These are phyloP conservation scores for Herpotrichia juniperi DNA, from an alignment of 2,329 filamentous ascomycete genomes.

Conservation along the genomic window DNA sequence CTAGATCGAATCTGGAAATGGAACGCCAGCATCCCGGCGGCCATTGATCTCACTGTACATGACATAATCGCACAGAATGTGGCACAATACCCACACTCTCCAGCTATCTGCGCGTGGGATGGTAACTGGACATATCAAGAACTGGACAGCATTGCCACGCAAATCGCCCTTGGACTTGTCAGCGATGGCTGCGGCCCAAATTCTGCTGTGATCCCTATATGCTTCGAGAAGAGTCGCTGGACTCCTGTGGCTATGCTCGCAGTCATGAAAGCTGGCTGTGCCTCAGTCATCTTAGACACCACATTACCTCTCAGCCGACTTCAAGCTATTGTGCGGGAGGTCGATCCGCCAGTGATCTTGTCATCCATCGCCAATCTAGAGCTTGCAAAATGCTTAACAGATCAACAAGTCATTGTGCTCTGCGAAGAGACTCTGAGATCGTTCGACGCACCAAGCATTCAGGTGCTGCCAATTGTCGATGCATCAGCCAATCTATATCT, in stretches of 20 bases:
- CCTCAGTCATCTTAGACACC: constrained; percentile 23
- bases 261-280: constrained; percentile 18
- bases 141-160: constrained; percentile 5
- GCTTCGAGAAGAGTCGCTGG: constrained; percentile 19
- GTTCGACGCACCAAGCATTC: no score
- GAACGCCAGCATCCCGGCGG: background rate
- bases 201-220: constrained; percentile 13
- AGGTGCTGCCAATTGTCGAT: no score
- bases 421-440: no score
- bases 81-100: constrained; percentile 1
- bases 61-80: background rate
- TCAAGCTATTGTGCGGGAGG: constrained; percentile 21
- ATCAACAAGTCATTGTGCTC: no score
- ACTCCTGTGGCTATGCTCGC: constrained; percentile 18
- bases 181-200: background rate
- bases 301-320: constrained; percentile 27
- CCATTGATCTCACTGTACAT: constrained; percentile 1
- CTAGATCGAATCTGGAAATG: background rate
- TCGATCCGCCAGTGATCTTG: constrained; percentile 8
- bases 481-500: no score
- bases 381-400: no score
- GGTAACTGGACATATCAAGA: constrained; percentile 5
- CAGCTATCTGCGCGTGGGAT: constrained; percentile 11
- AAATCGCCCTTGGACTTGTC: constrained; percentile 3
- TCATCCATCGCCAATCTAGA: background rate